Conservation (phyloP, 2,329 filamentous ascomycete species). For the Pseudocercospora fuligena region DNA sequence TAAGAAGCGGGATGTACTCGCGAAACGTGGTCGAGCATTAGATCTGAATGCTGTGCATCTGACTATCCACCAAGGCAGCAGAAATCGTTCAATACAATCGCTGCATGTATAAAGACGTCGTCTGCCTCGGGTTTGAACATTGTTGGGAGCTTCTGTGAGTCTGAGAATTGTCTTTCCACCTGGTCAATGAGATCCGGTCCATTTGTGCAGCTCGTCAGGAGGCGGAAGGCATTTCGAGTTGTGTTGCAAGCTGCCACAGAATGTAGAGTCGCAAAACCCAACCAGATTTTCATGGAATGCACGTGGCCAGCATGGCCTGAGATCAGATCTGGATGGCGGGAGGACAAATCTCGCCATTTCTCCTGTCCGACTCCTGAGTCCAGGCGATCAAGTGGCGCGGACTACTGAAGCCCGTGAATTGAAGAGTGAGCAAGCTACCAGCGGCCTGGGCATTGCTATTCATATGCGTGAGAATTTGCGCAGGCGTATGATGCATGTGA, state of each 20-base stretch:
- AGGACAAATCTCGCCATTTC: conserved; percentile 7
- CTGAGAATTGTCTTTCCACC: neutral
- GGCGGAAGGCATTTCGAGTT: neutral
- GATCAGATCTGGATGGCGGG: neutral
- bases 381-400: neutral
- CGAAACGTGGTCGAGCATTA: neutral
- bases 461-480: no score
- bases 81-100: neutral
- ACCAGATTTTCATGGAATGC: neutral
- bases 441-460: no score
- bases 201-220: neutral
- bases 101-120: neutral
- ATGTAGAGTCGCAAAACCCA: neutral
- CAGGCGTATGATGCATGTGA: no score
- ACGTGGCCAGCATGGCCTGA: neutral
- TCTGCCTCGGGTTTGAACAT: neutral
- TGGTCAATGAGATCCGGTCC: neutral
- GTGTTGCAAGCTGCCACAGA: neutral
- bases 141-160: neutral
- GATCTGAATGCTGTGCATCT: neutral
- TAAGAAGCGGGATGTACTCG: neutral
- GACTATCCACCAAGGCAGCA: neutral
- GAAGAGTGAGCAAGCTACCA: neutral
- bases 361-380: conserved; percentile 1
- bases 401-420: neutral